These are phyloP conservation scores for Mycena latifolia DNA, from an alignment of 768 basidiomycete genomes.

Conservation along the genomic window DNA sequence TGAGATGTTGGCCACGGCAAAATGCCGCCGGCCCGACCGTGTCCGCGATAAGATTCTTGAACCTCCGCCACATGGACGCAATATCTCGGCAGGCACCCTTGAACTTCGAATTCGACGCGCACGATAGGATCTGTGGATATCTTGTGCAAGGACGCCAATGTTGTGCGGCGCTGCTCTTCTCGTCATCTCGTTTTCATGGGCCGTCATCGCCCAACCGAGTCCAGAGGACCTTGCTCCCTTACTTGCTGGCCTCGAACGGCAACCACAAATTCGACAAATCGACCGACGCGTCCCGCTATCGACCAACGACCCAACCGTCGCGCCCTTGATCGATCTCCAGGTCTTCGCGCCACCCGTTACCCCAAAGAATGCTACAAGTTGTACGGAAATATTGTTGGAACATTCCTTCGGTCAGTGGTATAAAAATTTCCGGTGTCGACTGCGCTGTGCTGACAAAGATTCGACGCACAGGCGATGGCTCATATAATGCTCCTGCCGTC, in stretches of 20 bases:
- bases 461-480: constrained; percentile 38
- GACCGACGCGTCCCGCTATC: constrained; percentile 44
- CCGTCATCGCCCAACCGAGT: constrained; percentile 35
- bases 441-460: background rate
- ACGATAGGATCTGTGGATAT: background rate
- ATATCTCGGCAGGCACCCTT: too few species aligned
- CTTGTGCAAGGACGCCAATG: constrained; percentile 5
- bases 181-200: background rate
- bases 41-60: too few species aligned
- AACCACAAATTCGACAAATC: constrained; percentile 25
- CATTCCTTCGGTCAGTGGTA: constrained; percentile 45
- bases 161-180: constrained; percentile 4
- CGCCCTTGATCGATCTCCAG: constrained; percentile 46
- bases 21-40: too few species aligned
- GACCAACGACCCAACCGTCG: constrained; percentile 43
- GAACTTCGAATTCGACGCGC: too few species aligned
- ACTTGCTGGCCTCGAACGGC: constrained; percentile 35
- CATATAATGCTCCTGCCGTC: constrained; percentile 43
- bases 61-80: too few species aligned
- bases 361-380: constrained; percentile 41
- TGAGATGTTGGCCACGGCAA: too few species aligned
- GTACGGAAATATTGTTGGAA: constrained; percentile 40
- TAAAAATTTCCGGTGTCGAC: background rate
- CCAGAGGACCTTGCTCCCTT: constrained; percentile 40
- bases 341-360: constrained; percentile 46